Base-by-base conservation (phyloP, 106 monocot genomes). In the Iris macrosiphon region DNA sequence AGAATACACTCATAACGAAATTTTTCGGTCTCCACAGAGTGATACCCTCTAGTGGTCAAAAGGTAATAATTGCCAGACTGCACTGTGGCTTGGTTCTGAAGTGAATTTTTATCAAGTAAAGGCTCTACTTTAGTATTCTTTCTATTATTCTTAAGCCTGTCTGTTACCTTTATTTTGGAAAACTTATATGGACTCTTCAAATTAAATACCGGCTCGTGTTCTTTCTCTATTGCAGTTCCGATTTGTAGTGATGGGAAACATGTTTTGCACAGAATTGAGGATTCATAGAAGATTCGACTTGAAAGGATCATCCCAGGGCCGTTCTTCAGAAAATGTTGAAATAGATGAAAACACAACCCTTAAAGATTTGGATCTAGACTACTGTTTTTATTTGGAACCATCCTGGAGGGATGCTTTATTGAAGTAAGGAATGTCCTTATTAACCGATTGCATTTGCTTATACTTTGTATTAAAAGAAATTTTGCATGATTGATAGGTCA, bases 231-330 rank as follows among this genome's bases (percentile, higher is more conserved):
- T 81, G 76, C 85, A 91, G 90, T 85, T 91, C 22, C 75, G 82
- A 55, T 92, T 92, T 51, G 91, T 92, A 16, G 85, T 92, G 23
- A 92, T 92, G 91, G 91, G 91, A 40, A 92, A 92, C 69, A 79
- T 92, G 85, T 92, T 92, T 70, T 92, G 91, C 58, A 85, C 91
- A 16, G 91, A 86, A 72, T 44, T 85, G 43, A 69, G 82, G 55
- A 92, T 92, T 26, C 91, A 92, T 52, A 49, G 85, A 60, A 74
- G 91, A 50, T 92, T 86, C 54, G 91, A 92, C 49, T 65, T 92
- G 49, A 92, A 92, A 76, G 91, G 91, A 52, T 92, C 91, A 16
- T 82, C 78, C 7, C 43, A 79, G 27, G 91, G 91, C 9, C 85
- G 91, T 14, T 85, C 85, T 49, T 66, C 91, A 26, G 82, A 92